Base-by-base conservation (phyloP, 73 alveolate species). In the Vitrella brassicaformis region DNA sequence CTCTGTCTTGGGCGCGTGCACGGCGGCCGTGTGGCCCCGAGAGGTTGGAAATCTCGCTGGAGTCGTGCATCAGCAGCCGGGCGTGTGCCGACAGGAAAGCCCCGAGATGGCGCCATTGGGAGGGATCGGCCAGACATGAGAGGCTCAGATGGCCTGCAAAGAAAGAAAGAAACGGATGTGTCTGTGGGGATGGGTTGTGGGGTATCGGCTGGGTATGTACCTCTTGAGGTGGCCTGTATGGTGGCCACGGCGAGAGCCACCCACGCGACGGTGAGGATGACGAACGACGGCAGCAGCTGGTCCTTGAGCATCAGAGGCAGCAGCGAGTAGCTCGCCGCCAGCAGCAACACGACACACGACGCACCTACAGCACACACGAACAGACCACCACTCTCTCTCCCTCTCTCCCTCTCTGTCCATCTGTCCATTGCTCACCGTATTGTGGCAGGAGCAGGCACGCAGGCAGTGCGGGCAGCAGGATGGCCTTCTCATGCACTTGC, bases 401-500 rank as follows among this genome's bases (percentile, higher is more conserved):
- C 56, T 39, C 14, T 39, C 56, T 39, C 22, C 56, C 22, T 4
- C 22, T 8, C 56, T 39, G 56, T 14, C 14, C 56, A 39, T 8
- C 4, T 14, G 14, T 39, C 56, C 56, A 39, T 4, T 14, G 56
- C 56, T 39, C 56, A 39, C 56, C 56, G 22, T 8, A 39, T 4
- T 8, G 14, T 8, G 56, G 56, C 4, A 14, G 75, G 45, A 75
- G 75, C 30, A 75, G 67, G 47, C 70, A 47, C 46, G 66, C 70
- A 65, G 82, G 75, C 28, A 47, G n/a, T 19, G 71, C 32, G 10
- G 75, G 76, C 39, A 67, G 68, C 45, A 75, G 75, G 30, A 75
- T 68, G 47, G 75, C 82, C 47, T 75, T 75, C 67, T 75, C 82
- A 45, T 75, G 82, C 32, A 75, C 82, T 75, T 67, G 31, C 25